These are phyloP conservation scores for Pleurotus sapidus DNA, from an alignment of 768 basidiomycete genomes.

Conservation along the genomic window DNA sequence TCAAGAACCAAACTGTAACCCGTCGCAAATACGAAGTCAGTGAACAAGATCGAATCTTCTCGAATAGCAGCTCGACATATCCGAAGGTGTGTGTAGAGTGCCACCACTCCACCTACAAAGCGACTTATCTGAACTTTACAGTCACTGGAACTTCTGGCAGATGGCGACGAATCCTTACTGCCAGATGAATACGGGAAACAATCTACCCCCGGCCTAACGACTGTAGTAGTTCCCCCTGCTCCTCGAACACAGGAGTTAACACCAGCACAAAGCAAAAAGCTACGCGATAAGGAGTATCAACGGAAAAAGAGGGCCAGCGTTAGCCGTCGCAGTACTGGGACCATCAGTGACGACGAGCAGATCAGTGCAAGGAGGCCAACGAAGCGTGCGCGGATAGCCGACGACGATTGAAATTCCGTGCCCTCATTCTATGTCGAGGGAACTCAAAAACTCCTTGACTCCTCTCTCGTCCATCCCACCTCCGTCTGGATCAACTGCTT, in stretches of 20 bases:
- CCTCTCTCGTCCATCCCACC: constrained; percentile 54
- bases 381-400: constrained; percentile 65
- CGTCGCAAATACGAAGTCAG: constrained; percentile 73
- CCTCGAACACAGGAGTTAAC: constrained; percentile 59
- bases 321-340: constrained; percentile 61
- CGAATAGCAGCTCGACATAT: constrained; percentile 74
- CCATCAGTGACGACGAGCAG: constrained; percentile 72
- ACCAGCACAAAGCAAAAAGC: constrained; percentile 71
- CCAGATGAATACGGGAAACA: constrained; percentile 66
- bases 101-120: too few relatives aligned
- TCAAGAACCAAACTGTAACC: constrained; percentile 65
- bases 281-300: constrained; percentile 80
- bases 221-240: constrained; percentile 75
- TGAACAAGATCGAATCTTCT: constrained; percentile 79
- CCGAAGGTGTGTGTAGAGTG: constrained; percentile 51
- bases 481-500: constrained; percentile 76
- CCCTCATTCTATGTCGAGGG: constrained; percentile 25
- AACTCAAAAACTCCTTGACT: constrained; percentile 50
- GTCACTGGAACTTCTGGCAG: constrained; percentile 75
- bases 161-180: constrained; percentile 55
- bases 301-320: constrained; percentile 69
- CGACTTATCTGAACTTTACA: constrained; percentile 23
- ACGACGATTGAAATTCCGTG: constrained; percentile 50
- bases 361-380: constrained; percentile 54
- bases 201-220: constrained; percentile 70